A percentile compares a stretch with the other conserved stretches of the same genome.
Evolutionary conservation across 1,284 basidiomycete genomes (phyloP).

Genomic region (Fomitiporia mediterranea): DNA sequence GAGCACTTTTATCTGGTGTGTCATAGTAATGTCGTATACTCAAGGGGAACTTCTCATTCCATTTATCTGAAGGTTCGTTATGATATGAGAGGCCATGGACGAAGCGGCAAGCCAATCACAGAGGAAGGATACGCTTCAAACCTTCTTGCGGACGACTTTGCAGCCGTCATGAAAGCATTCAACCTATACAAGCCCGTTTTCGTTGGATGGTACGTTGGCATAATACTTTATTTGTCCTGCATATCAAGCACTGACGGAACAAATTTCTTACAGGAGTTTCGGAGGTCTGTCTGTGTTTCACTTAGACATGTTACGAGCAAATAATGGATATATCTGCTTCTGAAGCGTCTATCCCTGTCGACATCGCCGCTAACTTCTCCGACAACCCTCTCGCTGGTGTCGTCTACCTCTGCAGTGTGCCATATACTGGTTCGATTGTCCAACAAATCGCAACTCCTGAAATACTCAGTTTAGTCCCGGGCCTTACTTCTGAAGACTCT

Average conservation of each 20-base stretch:
- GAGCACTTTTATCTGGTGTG: constrained; percentile 10
- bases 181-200: constrained; percentile 33
- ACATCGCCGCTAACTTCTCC: constrained; percentile 10
- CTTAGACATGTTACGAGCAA: no score
- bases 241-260: not conserved
- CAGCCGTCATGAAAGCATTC: constrained; percentile 8
- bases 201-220: constrained; percentile 17
- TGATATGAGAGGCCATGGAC: constrained; percentile 17
- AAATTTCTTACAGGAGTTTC: constrained; percentile 1
- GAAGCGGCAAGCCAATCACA: constrained; percentile 14
- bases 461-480: not conserved
- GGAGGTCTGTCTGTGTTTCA: constrained; percentile 11
- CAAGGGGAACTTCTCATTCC: not conserved
- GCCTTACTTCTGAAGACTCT: not conserved
- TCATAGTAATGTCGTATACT: not conserved
- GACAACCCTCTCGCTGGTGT: not conserved
- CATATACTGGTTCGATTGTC: constrained; percentile 3
- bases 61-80: constrained; percentile 7
- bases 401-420: constrained; percentile 5
- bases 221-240: no score
- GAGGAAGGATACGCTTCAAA: constrained; percentile 11
- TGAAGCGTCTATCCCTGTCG: not conserved
- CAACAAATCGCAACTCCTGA: not conserved
- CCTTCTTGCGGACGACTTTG: constrained; percentile 17
- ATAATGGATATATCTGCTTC: no score